Conservation (phyloP, 352 stramenopile genomes). For the Phytophthora gonapodyides region DNA sequence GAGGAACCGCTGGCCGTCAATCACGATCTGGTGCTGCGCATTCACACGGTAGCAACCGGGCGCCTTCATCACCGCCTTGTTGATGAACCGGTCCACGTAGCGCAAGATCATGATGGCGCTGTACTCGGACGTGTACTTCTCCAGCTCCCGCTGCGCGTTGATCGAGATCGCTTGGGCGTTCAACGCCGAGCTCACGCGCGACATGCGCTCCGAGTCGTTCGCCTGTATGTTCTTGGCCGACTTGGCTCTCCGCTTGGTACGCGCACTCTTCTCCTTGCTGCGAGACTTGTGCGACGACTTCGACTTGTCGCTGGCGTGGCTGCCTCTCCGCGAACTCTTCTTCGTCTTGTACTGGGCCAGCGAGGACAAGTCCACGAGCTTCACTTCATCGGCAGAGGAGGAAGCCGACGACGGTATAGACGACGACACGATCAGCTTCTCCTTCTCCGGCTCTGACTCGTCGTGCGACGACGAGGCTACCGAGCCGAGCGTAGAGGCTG, state of each 20-base stretch:
- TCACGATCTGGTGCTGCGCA: slow-evolving; percentile 51
- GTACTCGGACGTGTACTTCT: slow-evolving; percentile 72
- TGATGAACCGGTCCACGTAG: slow-evolving; percentile 81
- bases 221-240: slow-evolving; percentile 49
- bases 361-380: slow-evolving; percentile 34
- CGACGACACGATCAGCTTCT: slow-evolving; percentile 26
- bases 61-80: slow-evolving; percentile 69
- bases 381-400: slow-evolving; percentile 30
- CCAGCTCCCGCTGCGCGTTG: slow-evolving; percentile 72
- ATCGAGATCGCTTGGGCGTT: slow-evolving; percentile 69
- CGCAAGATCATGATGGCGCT: slow-evolving; percentile 82
- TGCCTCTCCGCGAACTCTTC: slow-evolving; percentile 21
- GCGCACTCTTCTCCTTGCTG: slow-evolving; percentile 24
- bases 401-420: slow-evolving; percentile 29
- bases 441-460: slow-evolving; percentile 31
- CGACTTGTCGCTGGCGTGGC: slow-evolving; percentile 27
- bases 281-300: slow-evolving; percentile 31
- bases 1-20: slow-evolving; percentile 71
- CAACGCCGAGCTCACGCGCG: slow-evolving; percentile 60
- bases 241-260: slow-evolving; percentile 39
- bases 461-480: slow-evolving; percentile 21
- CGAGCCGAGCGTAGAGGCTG: slow-evolving; percentile 12
- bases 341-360: slow-evolving; percentile 31
- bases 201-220: slow-evolving; percentile 57
- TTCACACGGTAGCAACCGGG: slow-evolving; percentile 73